Conservation (phyloP, 257 asterid species). For the Solanum pennellii region DNA sequence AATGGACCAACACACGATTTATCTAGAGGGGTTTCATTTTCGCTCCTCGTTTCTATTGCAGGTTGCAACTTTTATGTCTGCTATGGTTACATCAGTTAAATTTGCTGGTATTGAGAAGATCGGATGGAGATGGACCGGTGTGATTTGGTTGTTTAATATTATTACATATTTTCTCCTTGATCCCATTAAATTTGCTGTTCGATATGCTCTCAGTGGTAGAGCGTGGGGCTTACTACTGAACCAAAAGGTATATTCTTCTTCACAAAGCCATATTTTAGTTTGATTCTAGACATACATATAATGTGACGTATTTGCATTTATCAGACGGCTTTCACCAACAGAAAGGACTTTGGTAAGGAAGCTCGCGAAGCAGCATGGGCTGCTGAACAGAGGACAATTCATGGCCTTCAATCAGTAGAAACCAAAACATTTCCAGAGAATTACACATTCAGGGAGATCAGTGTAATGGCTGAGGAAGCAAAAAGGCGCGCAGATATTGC, state of each 20-base stretch:
- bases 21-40: background rate
- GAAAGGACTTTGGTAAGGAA: constrained; percentile 51
- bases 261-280: background rate
- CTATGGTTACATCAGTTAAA: constrained; percentile 18
- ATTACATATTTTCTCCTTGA: constrained; percentile 32
- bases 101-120: constrained; percentile 28
- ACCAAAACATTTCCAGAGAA: constrained; percentile 18
- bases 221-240: constrained; percentile 38
- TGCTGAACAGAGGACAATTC: constrained; percentile 46
- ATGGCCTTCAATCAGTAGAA: constrained; percentile 42
- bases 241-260: constrained; percentile 9
- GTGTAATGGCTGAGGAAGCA: constrained; percentile 53
- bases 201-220: constrained; percentile 36
- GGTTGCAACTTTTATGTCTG: constrained; percentile 52
- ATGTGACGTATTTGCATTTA: background rate
- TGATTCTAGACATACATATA: background rate
- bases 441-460: constrained; percentile 34
- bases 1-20: background rate
- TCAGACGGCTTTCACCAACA: constrained; percentile 45
- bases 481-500: constrained; percentile 53
- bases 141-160: constrained; percentile 38
- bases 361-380: constrained; percentile 74
- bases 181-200: constrained; percentile 33
- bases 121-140: constrained; percentile 41
- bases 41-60: background rate